Evolutionary conservation across 805 yeast genomes (phyloP), one percentile per base, ranked within the genome.

Genomic region (Cyberlindnera samutprakarnensis): DNA sequence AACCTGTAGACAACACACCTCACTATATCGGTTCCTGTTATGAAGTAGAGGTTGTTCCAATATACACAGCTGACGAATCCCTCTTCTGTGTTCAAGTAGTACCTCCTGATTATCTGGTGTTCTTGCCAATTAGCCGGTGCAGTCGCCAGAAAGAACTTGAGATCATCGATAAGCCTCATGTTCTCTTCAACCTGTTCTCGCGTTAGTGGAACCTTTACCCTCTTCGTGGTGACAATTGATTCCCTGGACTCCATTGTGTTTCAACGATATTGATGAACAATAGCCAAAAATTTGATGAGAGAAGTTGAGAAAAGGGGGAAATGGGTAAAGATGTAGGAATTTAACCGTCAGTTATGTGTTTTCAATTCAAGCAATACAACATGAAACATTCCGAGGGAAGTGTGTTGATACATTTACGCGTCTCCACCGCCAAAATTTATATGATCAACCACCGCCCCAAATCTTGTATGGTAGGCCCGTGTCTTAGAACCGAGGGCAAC

Each of bases 51-150:
- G 49, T 82, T 81, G 49, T 86, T 83, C 96, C 97, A 90, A 45
- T 70, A 79, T 1, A 92, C 86, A 58, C 98, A 90, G 20, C 84
- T 73, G n/a, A 86, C 86, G 44, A 90, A 86, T 3, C 90, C 92
- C 54, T 88, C 96, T 37, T 84, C 94, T 41, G 80, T 82, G 46
- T 86, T 87, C 30, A 90, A 60, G 51, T 78, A 81, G 56, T 85
- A 90, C 33, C 95, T 65, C 50, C 95, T 68, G 30, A 92, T 83
- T 28, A 85, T 78, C 54, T 90, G 96, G 45, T 80, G 78, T 38
- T 77, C 82, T 51, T 78, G 86, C 95, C 96, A 90, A 49, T 80
- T 82, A 5, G 92, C 90, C 0, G 98, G 97, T 0, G 97, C 97
- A 0, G 95, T 85, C 3, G 86, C 84, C 28, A 90, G 61, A 49